Percentiles rank a stretch among this genome's conserved stretches.
Evolutionary conservation across 805 yeast species (phyloP).

Genomic region (Candida xyloterini): DNA sequence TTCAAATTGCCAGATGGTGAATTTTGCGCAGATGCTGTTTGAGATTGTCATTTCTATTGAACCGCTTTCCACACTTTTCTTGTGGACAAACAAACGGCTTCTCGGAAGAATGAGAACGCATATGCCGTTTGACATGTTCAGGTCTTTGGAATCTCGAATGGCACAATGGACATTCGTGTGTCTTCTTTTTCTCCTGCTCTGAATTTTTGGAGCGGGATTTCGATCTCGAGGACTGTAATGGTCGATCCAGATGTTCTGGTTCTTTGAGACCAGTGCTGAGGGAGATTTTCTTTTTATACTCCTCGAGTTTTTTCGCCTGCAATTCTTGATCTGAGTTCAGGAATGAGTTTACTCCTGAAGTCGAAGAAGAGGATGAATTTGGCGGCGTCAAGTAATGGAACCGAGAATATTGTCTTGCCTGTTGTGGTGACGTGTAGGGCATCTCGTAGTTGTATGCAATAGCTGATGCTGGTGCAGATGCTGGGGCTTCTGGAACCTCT

Average conservation of each 20-base stretch:
- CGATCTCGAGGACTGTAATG: constrained; percentile 34
- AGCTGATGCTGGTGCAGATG: constrained; percentile 8
- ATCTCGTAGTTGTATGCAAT: constrained; percentile 5
- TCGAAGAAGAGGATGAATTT: constrained; percentile 21
- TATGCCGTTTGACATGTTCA: constrained; percentile 66
- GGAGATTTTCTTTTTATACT: constrained; percentile 7
- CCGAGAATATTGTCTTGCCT: constrained; percentile 9
- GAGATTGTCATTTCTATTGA: constrained; percentile 57
- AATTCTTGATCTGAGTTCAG: not conserved
- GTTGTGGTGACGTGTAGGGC: constrained; percentile 4
- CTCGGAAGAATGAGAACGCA: constrained; percentile 56
- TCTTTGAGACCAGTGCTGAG: constrained; percentile 16
- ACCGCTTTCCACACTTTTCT: constrained; percentile 50
- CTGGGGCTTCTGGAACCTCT: constrained; percentile 14
- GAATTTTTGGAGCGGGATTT: constrained; percentile 31
- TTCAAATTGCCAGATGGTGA: constrained; percentile 33
- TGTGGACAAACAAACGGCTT: constrained; percentile 56
- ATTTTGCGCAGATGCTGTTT: constrained; percentile 63
- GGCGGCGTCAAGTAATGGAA: constrained; percentile 24
- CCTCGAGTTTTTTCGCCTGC: not conserved
- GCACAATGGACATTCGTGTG: constrained; percentile 64
- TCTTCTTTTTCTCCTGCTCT: constrained; percentile 46
- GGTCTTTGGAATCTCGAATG: constrained; percentile 63
- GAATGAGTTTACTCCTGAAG: constrained; percentile 11
- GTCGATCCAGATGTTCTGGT: constrained; percentile 32